phyloP scores from a whole-genome alignment of 352 stramenopile genomes.

The Aphanomyces cochlioides region DNA sequence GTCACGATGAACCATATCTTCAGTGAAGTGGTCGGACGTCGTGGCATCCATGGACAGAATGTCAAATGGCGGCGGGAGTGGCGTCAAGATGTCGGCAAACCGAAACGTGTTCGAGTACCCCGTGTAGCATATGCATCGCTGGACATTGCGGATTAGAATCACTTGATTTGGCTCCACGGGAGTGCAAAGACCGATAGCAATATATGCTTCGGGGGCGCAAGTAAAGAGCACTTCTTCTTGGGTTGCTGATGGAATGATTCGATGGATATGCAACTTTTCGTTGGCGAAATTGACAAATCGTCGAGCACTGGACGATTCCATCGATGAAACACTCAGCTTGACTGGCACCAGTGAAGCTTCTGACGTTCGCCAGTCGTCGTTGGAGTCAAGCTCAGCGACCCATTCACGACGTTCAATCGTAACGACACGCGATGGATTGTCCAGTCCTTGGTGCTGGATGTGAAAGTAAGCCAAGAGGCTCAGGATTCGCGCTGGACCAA shows the following conservation, averaged over 20 bases:
- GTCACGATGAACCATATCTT: conserved; percentile 8
- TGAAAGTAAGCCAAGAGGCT: conserved; percentile 11
- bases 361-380: neutral
- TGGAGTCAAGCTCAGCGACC: neutral
- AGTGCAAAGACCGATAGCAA: conserved; percentile 25
- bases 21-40: neutral
- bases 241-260: conserved; percentile 27
- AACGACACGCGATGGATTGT: neutral
- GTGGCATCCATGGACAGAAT: conserved; percentile 9
- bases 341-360: neutral
- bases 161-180: conserved; percentile 9
- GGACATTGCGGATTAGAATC: conserved; percentile 21
- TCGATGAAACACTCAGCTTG: neutral
- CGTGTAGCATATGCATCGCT: conserved; percentile 20
- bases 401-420: neutral
- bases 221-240: conserved; percentile 34
- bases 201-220: conserved; percentile 24
- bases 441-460: neutral
- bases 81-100: conserved; percentile 2
- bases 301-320: neutral
- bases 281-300: conserved; percentile 32
- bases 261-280: conserved; percentile 27
- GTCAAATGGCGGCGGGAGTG: neutral
- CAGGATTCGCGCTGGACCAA: neutral
- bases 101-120: conserved; percentile 24